phyloP scores from a whole-genome alignment of 768 basidiomycete species.

The Leucogyrophana mollusca region DNA sequence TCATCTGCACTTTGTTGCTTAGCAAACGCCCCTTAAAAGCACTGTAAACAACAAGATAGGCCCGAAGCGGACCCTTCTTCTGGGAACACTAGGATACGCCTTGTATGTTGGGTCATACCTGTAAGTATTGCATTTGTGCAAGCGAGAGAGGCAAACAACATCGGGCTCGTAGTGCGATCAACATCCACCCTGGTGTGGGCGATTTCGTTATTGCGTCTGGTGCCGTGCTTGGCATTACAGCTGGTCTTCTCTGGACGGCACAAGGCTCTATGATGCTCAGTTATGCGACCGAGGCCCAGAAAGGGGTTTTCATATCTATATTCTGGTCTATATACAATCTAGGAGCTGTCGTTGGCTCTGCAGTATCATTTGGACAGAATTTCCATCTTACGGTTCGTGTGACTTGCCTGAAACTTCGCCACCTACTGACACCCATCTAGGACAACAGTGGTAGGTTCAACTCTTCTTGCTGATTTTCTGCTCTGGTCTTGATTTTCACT shows the following conservation, averaged over 20 bases:
- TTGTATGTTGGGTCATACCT: conserved; percentile 72
- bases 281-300: conserved; percentile 75
- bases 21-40: conserved; percentile 40
- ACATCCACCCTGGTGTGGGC: conserved; percentile 62
- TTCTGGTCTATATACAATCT: conserved; percentile 84
- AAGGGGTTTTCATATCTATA: conserved; percentile 71
- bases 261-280: conserved; percentile 78
- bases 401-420: background rate
- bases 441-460: conserved; percentile 24
- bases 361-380: no score
- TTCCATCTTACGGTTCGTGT: conserved; percentile 57
- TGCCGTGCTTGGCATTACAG: conserved; percentile 69
- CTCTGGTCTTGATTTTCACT: no score
- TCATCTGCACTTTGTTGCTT: no score
- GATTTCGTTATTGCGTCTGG: conserved; percentile 69
- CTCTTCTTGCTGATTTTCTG: background rate
- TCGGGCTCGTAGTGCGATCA: conserved; percentile 47
- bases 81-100: conserved; percentile 73
- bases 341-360: no score
- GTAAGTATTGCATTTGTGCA: conserved; percentile 41
- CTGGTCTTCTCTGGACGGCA: conserved; percentile 70
- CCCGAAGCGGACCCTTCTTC: conserved; percentile 61
- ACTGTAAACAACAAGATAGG: conserved; percentile 80
- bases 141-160: background rate
- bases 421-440: conserved; percentile 11